Base-by-base conservation (phyloP, 768 basidiomycete genomes). In the Amanita rubescens region DNA sequence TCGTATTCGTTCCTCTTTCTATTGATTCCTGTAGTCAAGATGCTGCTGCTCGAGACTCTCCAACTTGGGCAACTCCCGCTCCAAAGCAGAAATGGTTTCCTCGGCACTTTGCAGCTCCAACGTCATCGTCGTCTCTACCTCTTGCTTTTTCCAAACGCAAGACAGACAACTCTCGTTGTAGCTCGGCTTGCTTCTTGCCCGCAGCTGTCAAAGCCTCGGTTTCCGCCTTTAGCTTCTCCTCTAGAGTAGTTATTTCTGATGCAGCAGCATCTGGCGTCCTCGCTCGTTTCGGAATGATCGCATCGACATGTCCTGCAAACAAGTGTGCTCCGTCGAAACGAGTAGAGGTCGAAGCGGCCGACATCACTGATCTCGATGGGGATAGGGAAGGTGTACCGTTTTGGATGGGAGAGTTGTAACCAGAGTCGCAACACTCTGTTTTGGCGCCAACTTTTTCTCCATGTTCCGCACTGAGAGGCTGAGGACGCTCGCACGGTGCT, bases 311-410 rank as follows among this genome's bases (percentile, higher is more conserved):
- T 0, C 91, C 90, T 0, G 92, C 88, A 58, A 92, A 92, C 50
- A 93, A 73, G 69, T 92, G 90, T 0, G 85, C 81, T 11, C 89
- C 89, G 51, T 90, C 88, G 63, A 94, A 94, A 35, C 80, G 81
- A 8, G 71, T 60, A 38, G 72, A 74, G n/a, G 75, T 69, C 5
- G 79, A 69, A 11, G 75, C 67, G 1, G 71, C 67, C 12, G 67
- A 57, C 42, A 74, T 76, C 19, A 69, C 67, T 24, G 75, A 75
- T 7, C 15, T 58, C 55, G 44, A 61, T 54, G 22, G 66, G 52
- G 77, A 77, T 24, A 62, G 62, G 1, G 66, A 62, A 3, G 81
- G 78, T 59, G 79, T 82, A 60, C 79, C 70, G 15, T 68, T 79
- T 30, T 75, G 68, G 57, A 69, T 76, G 0, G 78, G 79, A 2